Evolutionary conservation across 768 basidiomycete species (phyloP).

Genomic region (Lactifluus hygrophoroides): DNA sequence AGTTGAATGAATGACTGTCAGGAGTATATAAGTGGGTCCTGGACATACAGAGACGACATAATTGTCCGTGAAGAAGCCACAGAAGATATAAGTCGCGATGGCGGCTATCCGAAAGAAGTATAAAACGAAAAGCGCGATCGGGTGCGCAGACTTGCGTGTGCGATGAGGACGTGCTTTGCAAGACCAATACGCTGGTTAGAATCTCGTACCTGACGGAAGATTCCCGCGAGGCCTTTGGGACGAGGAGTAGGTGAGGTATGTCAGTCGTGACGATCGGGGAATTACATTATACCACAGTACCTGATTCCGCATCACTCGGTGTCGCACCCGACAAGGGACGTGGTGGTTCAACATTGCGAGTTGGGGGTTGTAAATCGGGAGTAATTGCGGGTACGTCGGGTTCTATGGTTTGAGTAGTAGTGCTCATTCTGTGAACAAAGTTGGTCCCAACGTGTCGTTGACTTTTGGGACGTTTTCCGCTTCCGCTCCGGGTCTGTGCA

Average conservation of each 20-base stretch:
- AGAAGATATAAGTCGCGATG: conserved; percentile 89
- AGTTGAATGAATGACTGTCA: background rate
- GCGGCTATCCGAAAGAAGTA: conserved; percentile 85
- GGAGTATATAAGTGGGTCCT: background rate
- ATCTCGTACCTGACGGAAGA: conserved; percentile 59
- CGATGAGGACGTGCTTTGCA: background rate
- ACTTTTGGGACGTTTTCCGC: too few relatives aligned
- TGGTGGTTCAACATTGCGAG: conserved; percentile 5
- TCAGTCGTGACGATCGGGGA: too few relatives aligned
- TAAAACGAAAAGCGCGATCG: conserved; percentile 76
- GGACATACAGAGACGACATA: conserved; percentile 84
- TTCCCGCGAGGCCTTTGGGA: conserved; percentile 55
- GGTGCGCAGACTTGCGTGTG: conserved; percentile 65
- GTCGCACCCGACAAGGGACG: conserved; percentile 33
- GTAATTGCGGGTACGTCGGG: conserved; percentile 61
- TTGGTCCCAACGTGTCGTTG: too few relatives aligned
- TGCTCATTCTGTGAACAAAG: conserved; percentile 40
- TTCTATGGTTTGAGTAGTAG: conserved; percentile 46
- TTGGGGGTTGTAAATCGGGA: conserved; percentile 22
- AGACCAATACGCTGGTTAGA: background rate
- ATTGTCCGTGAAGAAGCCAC: conserved; percentile 80
- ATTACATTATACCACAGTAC: conserved; percentile 38
- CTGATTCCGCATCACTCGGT: conserved; percentile 61
- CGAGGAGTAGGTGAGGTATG: too few relatives aligned
- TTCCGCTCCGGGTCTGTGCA: too few relatives aligned